Evolutionary conservation across 2,329 filamentous ascomycete genomes (phyloP).

Genomic region (Elsinoe ampelina): DNA sequence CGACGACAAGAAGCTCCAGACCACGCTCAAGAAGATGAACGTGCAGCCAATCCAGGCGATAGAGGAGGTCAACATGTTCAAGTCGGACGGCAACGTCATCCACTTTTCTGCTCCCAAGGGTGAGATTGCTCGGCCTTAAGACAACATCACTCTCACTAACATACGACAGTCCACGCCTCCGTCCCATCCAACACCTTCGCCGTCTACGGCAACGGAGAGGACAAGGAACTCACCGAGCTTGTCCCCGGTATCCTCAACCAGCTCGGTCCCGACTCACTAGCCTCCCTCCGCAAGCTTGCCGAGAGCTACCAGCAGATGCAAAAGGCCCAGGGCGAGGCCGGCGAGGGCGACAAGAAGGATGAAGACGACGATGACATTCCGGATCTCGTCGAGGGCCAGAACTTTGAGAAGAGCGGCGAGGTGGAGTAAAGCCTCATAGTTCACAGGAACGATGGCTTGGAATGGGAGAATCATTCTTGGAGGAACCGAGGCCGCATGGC

Average conservation of each 20-base stretch:
- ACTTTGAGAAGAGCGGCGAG: conserved; percentile 57
- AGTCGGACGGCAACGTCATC: conserved; percentile 98
- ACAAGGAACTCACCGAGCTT: conserved; percentile 99
- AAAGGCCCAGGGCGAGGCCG: conserved; percentile 75
- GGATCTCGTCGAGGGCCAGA: conserved; percentile 91
- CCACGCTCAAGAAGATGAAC: conserved; percentile 97
- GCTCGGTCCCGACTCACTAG: conserved; percentile 94
- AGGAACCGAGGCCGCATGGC: background rate
- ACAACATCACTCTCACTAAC: background rate
- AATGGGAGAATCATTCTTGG: background rate
- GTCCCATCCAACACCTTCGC: conserved; percentile 98
- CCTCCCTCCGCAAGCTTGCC: conserved; percentile 93
- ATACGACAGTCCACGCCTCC: conserved; percentile 72
- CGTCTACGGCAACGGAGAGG: conserved; percentile 97
- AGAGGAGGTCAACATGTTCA: conserved; percentile 99
- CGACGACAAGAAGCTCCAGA: conserved; percentile 99
- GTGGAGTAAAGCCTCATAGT: conserved; percentile 5
- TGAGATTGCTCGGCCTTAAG: conserved; percentile 36
- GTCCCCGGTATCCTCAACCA: conserved; percentile 99
- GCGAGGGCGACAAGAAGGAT: conserved; percentile 52
- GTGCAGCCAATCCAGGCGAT: conserved; percentile 99
- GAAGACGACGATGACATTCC: conserved; percentile 85
- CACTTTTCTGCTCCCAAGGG: conserved; percentile 98
- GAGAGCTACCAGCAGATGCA: conserved; percentile 99
- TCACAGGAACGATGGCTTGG: background rate